Evolutionary conservation across 805 yeast species (phyloP).

Genomic region (Nakazawaea anatomiae): DNA sequence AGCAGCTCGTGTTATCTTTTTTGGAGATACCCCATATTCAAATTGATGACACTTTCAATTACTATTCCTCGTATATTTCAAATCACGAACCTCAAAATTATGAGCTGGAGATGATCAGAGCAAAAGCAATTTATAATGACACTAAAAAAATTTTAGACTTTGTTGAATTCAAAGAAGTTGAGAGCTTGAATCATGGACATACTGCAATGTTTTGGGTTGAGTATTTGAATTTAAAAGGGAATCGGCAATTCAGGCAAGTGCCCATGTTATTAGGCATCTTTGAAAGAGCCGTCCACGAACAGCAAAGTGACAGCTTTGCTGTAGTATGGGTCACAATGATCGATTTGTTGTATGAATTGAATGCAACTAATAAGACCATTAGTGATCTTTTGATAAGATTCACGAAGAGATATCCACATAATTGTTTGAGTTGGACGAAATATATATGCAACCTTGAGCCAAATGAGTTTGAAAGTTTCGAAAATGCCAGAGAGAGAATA

Average conservation of each 20-base stretch:
- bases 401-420: conserved; percentile 15
- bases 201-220: conserved; percentile 23
- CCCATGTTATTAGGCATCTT: conserved; percentile 19
- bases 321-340: conserved; percentile 26
- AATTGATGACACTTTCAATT: conserved; percentile 33
- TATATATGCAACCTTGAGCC: conserved; percentile 16
- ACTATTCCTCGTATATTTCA: conserved; percentile 36
- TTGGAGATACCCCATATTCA: conserved; percentile 34
- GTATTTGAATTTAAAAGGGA: conserved; percentile 25
- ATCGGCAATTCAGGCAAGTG: conserved; percentile 13
- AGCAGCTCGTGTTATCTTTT: conserved; percentile 22
- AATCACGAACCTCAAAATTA: conserved; percentile 23
- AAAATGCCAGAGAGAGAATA: background rate
- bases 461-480: conserved; percentile 8
- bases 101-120: conserved; percentile 28
- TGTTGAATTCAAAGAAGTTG: conserved; percentile 22
- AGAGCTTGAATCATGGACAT: background rate
- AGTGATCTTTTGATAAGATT: background rate
- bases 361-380: conserved; percentile 1
- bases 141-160: conserved; percentile 24
- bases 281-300: conserved; percentile 22
- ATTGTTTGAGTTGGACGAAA: conserved; percentile 24
- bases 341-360: conserved; percentile 20
- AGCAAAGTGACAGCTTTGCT: conserved; percentile 14
- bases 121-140: conserved; percentile 24